Base-by-base conservation (phyloP, 1,139 yeast species). In the Suhomyces terraborum region DNA sequence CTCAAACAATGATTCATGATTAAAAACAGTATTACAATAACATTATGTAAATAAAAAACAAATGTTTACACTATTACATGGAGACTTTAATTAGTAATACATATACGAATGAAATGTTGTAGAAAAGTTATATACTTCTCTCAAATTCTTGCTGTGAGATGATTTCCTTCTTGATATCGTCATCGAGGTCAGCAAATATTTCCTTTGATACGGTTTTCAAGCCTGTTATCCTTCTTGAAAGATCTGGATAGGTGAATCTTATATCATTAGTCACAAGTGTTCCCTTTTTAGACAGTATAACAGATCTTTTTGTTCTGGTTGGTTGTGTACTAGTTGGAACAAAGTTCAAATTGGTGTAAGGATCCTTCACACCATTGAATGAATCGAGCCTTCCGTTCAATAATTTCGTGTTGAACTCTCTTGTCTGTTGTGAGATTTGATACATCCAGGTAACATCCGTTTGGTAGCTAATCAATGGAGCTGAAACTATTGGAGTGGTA, bases 381-480 rank as follows among this genome's bases (percentile, higher is more conserved):
- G 77, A 62, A 41, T 79, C 79, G 16, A 68, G 66, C 48, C 96
- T 70, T 41, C 79, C 82, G 44, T 81, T 82, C 24, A 75, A 64
- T 36, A 89, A 63, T 43, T 75, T 74, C 25, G 77, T 67, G 61
- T 89, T 91, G 60, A 78, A 87, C 41, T 80, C 80, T 47, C 84
- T 73, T 6, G 91, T 81, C 24, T 94, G 84, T 16, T 75, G 64
- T 0, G 96, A 95, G 51, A 88, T 89, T 57, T 88, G 93, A 53
- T 79, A 79, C 68, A 88, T 77, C 97, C 98, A 93, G 40, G 87
- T 82, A 23, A 83, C 85, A 50, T 87, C 89, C 12, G 82, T 75
- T 54, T 73, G 73, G 55, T 70, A 67, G 49, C 65, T 64, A 21
- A 71, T 67, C 35, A 66, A 54, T 8, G 77, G 73, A 3, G 75